A percentile compares a stretch with the other conserved stretches of the same genome.
Conservation (phyloP, 1,284 basidiomycete genomes). For the Peniophora sp. region DNA sequence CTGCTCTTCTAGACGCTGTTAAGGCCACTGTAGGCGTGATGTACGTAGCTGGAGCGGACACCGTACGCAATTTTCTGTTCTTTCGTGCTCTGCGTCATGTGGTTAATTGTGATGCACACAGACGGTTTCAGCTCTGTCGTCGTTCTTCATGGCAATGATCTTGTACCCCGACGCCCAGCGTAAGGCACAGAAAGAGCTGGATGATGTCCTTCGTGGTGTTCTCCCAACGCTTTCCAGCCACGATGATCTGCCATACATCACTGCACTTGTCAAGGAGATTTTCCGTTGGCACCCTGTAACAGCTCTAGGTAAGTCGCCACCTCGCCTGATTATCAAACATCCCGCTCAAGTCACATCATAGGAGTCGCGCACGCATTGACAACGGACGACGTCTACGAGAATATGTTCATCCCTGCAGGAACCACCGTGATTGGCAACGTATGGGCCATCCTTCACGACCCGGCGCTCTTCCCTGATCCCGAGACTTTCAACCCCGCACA, state of each 20-base stretch:
- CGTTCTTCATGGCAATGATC: constrained; percentile 16
- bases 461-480: no score
- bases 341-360: no score
- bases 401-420: no score
- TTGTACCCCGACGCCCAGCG: constrained; percentile 14
- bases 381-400: no score
- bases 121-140: constrained; percentile 6
- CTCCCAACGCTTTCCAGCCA: constrained; percentile 11
- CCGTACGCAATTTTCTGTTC: background rate
- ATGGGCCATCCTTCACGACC: no score
- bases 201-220: constrained; percentile 12
- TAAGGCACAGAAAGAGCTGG: constrained; percentile 21
- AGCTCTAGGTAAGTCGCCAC: background rate
- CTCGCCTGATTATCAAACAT: no score
- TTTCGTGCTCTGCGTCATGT: background rate
- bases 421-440: no score
- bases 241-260: constrained; percentile 9
- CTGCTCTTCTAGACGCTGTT: no score
- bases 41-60: background rate
- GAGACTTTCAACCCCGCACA: no score
- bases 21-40: background rate
- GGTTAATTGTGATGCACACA: background rate
- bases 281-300: constrained; percentile 13
- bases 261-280: constrained; percentile 13
- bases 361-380: no score